Base-by-base conservation (phyloP, 768 basidiomycete species). In the Cyathus striatus region DNA sequence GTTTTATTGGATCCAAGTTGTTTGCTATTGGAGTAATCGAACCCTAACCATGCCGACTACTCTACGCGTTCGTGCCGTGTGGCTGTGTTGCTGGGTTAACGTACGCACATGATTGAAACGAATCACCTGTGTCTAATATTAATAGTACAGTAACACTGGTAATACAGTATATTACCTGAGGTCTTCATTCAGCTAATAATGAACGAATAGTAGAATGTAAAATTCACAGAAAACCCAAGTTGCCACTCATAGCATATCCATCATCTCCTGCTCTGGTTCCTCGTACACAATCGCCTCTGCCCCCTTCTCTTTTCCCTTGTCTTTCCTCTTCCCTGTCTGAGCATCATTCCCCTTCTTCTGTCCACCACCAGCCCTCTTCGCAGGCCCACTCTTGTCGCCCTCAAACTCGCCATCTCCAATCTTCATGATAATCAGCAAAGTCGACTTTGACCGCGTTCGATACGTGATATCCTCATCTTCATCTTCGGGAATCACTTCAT, bases 401-500 rank as follows among this genome's bases (percentile, higher is more conserved):
- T 76, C 76, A 41, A 70, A 69, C 48, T 75, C 66, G n/a, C 78
- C 83, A 40, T 81, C 74, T 6, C 82, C 81, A 37, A 89, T 73
- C 46, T 63, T 78, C 37, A 90, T 66, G 27, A 76, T 60, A 20
- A 86, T 61, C 38, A 69, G 71, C 25, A 90, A 65, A 13, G 78
- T 78, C 13, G 86, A 88, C 58, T 90, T 91, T 45, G 73, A 72
- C 39, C 89, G 74, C 17, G 78, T 81, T 48, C 76, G 74, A 49
- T 87, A 79, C 17, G 71, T 70, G 43, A 76, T 66, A 45, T 79
- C 83, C 45, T 90, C 82, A 39, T 84, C 81, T 34, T 85, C 81
- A 49, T 86, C 80, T 1, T 78, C 79, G 0, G 88, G 90, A 16
- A 84, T 57, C 6, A 93, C 55, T 63, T 93, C 92, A 49, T 95